phyloP scores from a whole-genome alignment of 352 stramenopile genomes.

The Aphanomyces cochlioides region DNA sequence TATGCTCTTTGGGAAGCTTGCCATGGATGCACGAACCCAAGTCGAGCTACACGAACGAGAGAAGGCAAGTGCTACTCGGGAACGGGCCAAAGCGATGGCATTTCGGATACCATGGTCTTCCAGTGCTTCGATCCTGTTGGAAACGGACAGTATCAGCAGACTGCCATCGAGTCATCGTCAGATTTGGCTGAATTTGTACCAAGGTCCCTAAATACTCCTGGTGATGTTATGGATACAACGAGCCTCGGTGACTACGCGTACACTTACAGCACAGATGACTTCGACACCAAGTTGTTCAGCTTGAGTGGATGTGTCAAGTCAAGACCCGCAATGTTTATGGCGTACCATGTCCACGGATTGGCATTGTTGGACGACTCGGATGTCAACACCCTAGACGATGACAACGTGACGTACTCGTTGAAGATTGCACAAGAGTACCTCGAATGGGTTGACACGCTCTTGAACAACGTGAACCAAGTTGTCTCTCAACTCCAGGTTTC shows the following conservation, averaged over 20 bases:
- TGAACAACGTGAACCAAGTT: conserved; percentile 4
- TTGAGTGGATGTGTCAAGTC: conserved; percentile 9
- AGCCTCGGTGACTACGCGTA: conserved; percentile 25
- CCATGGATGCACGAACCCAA: conserved; percentile 25
- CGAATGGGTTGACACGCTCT: conserved; percentile 16
- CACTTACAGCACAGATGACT: conserved; percentile 2
- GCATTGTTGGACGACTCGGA: background rate
- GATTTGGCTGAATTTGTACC: conserved; percentile 26
- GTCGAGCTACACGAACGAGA: background rate
- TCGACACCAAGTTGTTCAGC: conserved; percentile 15
- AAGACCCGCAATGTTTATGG: background rate
- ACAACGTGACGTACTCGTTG: conserved; percentile 3
- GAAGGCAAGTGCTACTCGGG: conserved; percentile 21
- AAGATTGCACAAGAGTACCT: conserved; percentile 16
- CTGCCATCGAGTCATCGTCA: background rate
- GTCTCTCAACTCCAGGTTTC: conserved; percentile 13
- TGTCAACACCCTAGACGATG: background rate
- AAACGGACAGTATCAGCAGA: conserved; percentile 10
- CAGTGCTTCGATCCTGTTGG: background rate
- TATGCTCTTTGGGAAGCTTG: conserved; percentile 27
- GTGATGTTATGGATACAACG: conserved; percentile 20
- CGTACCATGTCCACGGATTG: background rate
- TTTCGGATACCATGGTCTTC: conserved; percentile 15
- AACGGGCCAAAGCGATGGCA: conserved; percentile 9
- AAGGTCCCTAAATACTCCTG: conserved; percentile 6